A percentile compares a stretch with the other conserved stretches of the same genome.
Evolutionary conservation across 495 filamentous ascomycete genomes (phyloP).

Genomic region (Trichoderma virens): DNA sequence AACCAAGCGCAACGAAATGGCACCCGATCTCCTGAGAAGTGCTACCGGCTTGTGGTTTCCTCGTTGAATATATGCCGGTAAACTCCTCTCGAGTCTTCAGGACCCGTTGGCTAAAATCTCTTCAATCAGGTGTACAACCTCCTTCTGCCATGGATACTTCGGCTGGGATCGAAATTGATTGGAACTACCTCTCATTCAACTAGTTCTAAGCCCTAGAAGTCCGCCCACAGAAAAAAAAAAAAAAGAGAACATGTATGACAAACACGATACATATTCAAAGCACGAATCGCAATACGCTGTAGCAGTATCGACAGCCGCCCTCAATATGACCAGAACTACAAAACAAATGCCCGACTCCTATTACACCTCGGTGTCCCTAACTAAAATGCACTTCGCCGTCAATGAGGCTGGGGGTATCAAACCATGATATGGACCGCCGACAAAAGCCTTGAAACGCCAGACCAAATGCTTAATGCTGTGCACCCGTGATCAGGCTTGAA

Average conservation of each 20-base stretch:
- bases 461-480: conserved; percentile 3
- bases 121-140: background rate
- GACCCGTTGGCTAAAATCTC: conserved; percentile 5
- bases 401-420: conserved; percentile 12
- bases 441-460: conserved; percentile 10
- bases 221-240: background rate
- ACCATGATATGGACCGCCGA: conserved; percentile 9
- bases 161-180: background rate
- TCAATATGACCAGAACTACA: conserved; percentile 5
- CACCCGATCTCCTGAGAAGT: background rate
- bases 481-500: conserved; percentile 28
- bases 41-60: background rate
- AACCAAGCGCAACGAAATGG: background rate
- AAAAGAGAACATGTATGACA: background rate
- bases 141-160: background rate
- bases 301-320: background rate
- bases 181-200: background rate
- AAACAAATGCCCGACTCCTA: conserved; percentile 9
- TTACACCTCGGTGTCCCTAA: conserved; percentile 6
- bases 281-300: conserved; percentile 1
- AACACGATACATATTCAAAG: conserved; percentile 4
- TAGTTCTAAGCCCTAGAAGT: background rate
- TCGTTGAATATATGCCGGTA: background rate
- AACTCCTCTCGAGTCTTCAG: conserved; percentile 1
- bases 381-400: conserved; percentile 8